A percentile compares a stretch with the other conserved stretches of the same genome.
These are phyloP conservation scores for Sapria himalayana DNA, from an alignment of 345 rosid genomes.

Conservation along the genomic window DNA sequence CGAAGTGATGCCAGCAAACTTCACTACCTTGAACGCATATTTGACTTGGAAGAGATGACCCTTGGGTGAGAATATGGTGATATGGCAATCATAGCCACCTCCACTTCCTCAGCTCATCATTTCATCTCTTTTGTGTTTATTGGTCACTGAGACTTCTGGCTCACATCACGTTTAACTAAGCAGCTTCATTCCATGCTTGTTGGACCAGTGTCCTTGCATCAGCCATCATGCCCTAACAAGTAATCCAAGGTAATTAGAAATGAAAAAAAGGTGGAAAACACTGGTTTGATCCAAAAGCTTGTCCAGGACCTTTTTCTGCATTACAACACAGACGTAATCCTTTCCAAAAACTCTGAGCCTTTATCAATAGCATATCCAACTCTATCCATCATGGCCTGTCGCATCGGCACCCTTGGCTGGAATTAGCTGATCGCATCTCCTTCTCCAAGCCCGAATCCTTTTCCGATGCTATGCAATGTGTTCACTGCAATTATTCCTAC, in stretches of 20 bases:
- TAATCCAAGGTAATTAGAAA: no score
- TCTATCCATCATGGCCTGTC: slow-evolving; percentile 24
- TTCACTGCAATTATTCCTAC: slow-evolving; percentile 33
- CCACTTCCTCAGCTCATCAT: slow-evolving; percentile 81
- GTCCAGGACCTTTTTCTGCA: no score
- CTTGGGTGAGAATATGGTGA: slow-evolving; percentile 76
- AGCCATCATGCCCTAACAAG: no score
- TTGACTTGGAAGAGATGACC: slow-evolving; percentile 94
- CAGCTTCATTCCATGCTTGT: no score
- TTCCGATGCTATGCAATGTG: slow-evolving; percentile 28
- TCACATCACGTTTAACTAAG: no score
- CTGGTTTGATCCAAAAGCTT: no score
- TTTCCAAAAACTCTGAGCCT: no score
- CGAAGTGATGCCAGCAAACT: slow-evolving; percentile 13
- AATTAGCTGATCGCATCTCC: slow-evolving; percentile 29
- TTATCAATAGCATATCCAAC: slow-evolving; percentile 19
- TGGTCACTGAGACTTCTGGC: no score
- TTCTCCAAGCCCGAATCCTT: slow-evolving; percentile 34
- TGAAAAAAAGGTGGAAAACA: no score
- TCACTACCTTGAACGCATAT: slow-evolving; percentile 21
- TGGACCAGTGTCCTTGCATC: no score
- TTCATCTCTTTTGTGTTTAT: neutral
- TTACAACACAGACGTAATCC: no score
- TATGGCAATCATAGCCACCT: slow-evolving; percentile 74
- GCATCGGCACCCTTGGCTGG: slow-evolving; percentile 36